Base-by-base conservation (phyloP, 2,329 filamentous ascomycete species). In the Apiospora saccharicola region DNA sequence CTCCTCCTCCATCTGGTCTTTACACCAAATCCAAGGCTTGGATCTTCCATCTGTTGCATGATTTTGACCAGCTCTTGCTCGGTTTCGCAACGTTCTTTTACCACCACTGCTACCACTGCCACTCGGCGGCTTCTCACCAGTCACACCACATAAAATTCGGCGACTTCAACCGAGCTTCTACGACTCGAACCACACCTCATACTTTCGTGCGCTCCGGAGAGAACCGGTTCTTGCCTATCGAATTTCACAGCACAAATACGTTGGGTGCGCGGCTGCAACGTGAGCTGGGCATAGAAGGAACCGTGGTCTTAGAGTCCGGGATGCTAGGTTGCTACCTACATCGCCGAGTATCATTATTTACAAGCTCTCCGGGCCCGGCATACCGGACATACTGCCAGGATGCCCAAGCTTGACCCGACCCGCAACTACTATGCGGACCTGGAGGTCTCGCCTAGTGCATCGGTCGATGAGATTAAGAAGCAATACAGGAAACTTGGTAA, bases 371-470 rank as follows among this genome's bases (percentile, higher is more conserved):
- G 34, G 64, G 22, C 24, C 41, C 68, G n/a, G 41, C 67, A 64
- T 44, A 64, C 47, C 19, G 22, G 34, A 67, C 70, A 70, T 70
- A 41, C 69, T 74, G 77, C 79, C 84, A 87, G 76, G 77, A 94
- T 94, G 92, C 90, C 90, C 77, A 92, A 92, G 83, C 85, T 87
- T 76, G 92, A 94, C 80, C 86, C 88, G 75, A 88, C 87, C 77
- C 89, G 90, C 78, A 93, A 97, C 83, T 96, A 96, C 83, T 97
- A 98, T 83, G 92, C 91, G 74, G 94, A 97, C 83, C 87, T 98
- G 71, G 93, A 94, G 75, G 84, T 98, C 71, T 82, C 90, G 1
- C 85, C 89, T 14, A 89, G 88, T 77, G 93, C 93, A 70, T 90
- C 92, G 75, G 83, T 90, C 61, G 89, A 91, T 43, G 94, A 96